Evolutionary conservation across 2,329 filamentous ascomycete species (phyloP).

Genomic region (Penicillium sp.): DNA sequence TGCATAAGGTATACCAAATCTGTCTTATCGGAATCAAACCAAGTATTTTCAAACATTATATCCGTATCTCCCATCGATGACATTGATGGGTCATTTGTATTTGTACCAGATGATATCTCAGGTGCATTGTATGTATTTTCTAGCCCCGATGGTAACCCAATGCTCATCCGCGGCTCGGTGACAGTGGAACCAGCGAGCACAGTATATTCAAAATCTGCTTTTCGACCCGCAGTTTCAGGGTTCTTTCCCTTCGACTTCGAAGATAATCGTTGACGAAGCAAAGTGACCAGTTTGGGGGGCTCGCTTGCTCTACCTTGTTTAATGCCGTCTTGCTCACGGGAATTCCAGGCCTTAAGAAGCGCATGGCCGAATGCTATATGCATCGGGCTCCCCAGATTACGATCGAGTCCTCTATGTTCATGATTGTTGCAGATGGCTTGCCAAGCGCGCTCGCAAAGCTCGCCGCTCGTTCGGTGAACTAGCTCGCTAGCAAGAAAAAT

Average conservation of each 20-base stretch:
- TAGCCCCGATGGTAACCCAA: not conserved
- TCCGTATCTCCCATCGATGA: not conserved
- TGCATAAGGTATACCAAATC: constrained; percentile 17
- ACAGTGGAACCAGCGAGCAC: too few species aligned
- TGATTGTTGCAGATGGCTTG: constrained; percentile 61
- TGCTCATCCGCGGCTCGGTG: not conserved
- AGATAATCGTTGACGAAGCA: not conserved
- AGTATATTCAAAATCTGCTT: not conserved
- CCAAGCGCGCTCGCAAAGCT: constrained; percentile 64
- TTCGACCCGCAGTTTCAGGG: not conserved
- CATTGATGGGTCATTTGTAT: not conserved
- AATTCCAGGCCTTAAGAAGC: constrained; percentile 67
- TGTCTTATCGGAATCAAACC: constrained; percentile 8
- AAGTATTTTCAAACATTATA: not conserved
- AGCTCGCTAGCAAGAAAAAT: constrained; percentile 64
- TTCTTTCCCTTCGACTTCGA: not conserved
- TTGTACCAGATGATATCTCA: not conserved
- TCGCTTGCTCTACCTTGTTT: constrained; percentile 45
- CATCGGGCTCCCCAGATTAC: constrained; percentile 59
- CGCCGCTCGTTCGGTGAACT: constrained; percentile 57
- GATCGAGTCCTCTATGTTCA: constrained; percentile 55
- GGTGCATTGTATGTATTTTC: not conserved
- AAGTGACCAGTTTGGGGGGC: constrained; percentile 7
- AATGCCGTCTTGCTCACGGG: constrained; percentile 55
- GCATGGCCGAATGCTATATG: constrained; percentile 62